Base-by-base conservation (phyloP, 2,329 filamentous ascomycete species). In the Talaromyces atroroseus region DNA sequence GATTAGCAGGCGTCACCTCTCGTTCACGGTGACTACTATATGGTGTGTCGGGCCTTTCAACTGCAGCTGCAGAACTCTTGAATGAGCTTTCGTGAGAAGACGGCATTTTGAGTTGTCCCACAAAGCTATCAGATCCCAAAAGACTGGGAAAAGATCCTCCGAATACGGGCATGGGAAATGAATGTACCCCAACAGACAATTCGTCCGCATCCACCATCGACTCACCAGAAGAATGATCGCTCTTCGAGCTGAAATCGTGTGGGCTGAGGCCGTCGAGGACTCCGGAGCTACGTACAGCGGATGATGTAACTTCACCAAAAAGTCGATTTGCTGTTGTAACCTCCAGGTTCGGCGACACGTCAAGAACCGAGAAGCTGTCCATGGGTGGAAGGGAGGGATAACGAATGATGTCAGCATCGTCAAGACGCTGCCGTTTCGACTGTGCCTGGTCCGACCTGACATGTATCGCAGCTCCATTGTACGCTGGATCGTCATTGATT, bases 221-320 rank as follows among this genome's bases (percentile, higher is more conserved):
- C 69, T 73, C 71, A 71, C 69, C 70, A 57, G 71, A 72, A 62
- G 71, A 73, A 59, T 67, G 62, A 62, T 71, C 74, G 60, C 73
- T 71, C 60, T 71, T 68, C 49, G 71, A 64, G 58, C 70, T 71
- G 56, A 70, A 66, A 50, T 69, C 63, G 52, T 65, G 60, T 10
- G 64, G 32, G 38, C 68, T 62, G 24, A 65, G 54, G 29, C 44
- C 24, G 23, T 68, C 75, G 21, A 83, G 67, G 20, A 76, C 68
- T 12, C 76, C 77, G 16, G 82, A 82, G 64, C 77, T 82, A 50
- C 75, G 71, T 14, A 85, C 64, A 11, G 78, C 78, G 20, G 82
- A 82, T 26, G 76, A 70, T 11, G 78, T 79, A 60, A 86, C 82
- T 65, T 86, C 83, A 12, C 83, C 83, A 64, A 86, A 86, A 5